Base-by-base conservation (phyloP, 768 basidiomycete genomes). In the Pleurotus giganteus region DNA sequence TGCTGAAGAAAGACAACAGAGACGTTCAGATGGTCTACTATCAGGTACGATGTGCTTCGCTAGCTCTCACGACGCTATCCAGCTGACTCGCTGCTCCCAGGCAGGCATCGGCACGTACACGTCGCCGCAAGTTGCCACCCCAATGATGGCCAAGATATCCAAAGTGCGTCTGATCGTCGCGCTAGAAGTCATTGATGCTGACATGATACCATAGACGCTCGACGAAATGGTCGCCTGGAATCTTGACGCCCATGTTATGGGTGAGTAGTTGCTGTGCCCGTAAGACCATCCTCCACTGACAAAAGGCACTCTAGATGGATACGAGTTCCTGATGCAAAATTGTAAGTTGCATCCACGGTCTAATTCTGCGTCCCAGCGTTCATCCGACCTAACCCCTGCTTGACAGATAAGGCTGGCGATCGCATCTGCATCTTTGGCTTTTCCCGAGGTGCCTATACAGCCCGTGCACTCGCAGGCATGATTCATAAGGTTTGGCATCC, bases 361-460 rank as follows among this genome's bases (percentile, higher is more conserved):
- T 15, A 52, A n/a, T 15, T 32, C 29, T 1, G 17, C 12, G 32
- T 23, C n/a, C 13, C 21, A 27, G 17, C 13, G 11, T 32, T 41
- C 11, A 26, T 39, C n/a, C 36, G 21, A 46, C 47, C 32, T 47
- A 59, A 4, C 46, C 19, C 29, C 2, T 7, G 5, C 27, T 19
- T 26, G 11, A 17, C 15, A 79, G 78, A 80, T 58, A 66, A 67
- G 27, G 64, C 66, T 4, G 77, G 76, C 1, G 83, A 85, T 66
- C 74, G 73, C 47, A 81, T 86, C 47, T 85, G 75, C 62, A 77
- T 86, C 51, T 85, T 85, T 59, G 84, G 85, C 1, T 87, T 87
- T 64, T 83, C 82, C n/a, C 70, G 85, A 28, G 83, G 84, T 11
- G 78, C 81, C 13, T 83, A 81, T 63, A 80, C 80, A 1, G 81